Conservation (phyloP, 2,329 filamentous ascomycete genomes). For the Rhynchosporium agropyri region DNA sequence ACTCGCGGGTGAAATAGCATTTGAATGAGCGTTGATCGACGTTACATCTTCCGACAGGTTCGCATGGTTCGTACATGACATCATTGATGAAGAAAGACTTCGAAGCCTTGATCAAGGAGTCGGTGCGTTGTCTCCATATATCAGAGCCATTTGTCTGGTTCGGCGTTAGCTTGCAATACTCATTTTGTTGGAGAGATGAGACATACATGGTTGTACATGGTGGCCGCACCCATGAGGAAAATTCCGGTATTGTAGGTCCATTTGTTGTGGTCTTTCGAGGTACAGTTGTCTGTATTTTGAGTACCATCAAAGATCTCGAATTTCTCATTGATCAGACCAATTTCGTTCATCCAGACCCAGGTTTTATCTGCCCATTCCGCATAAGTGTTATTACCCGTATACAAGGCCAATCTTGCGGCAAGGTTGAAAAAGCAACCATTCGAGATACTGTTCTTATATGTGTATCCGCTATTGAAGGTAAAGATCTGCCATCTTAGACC, state of each 20-base stretch:
- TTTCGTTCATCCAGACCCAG: slow-evolving; percentile 67
- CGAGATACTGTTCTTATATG: slow-evolving; percentile 72
- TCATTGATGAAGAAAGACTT: slow-evolving; percentile 60
- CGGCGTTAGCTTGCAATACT: slow-evolving; percentile 4
- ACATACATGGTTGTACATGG: slow-evolving; percentile 52
- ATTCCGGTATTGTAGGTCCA: slow-evolving; percentile 73
- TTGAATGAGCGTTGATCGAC: slow-evolving; percentile 66
- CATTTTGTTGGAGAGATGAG: slow-evolving; percentile 2
- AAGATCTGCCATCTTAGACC: slow-evolving; percentile 86
- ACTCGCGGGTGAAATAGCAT: slow-evolving; percentile 62
- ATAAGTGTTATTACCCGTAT: slow-evolving; percentile 77
- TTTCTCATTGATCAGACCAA: slow-evolving; percentile 60
- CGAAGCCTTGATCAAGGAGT: slow-evolving; percentile 56
- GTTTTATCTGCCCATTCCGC: slow-evolving; percentile 74
- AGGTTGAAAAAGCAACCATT: slow-evolving; percentile 64
- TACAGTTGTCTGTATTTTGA: slow-evolving; percentile 59
- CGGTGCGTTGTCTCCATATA: slow-evolving; percentile 60
- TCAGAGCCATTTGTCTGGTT: slow-evolving; percentile 38
- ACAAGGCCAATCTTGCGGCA: slow-evolving; percentile 68
- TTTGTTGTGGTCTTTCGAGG: slow-evolving; percentile 60
- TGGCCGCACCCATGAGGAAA: slow-evolving; percentile 60
- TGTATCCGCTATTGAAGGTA: slow-evolving; percentile 76
- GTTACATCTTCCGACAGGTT: slow-evolving; percentile 59
- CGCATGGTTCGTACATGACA: slow-evolving; percentile 68
- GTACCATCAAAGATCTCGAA: slow-evolving; percentile 62